Evolutionary conservation across 192 early-diverging fungal genomes (phyloP).

Genomic region (Cetraspora pellucida): DNA sequence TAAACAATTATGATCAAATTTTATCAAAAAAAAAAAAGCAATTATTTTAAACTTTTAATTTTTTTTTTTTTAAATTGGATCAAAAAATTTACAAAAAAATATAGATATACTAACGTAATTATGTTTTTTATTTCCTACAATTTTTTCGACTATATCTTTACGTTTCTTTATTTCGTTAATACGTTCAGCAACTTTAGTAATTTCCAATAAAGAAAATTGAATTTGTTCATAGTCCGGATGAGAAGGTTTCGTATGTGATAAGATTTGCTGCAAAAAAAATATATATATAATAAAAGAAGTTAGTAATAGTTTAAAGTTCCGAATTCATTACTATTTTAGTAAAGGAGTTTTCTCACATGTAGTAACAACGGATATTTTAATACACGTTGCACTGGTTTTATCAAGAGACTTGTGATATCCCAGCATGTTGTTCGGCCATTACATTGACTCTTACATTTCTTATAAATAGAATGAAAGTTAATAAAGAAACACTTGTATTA

Average conservation of each 20-base stretch:
- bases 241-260: constrained; percentile 54
- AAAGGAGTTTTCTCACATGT: constrained; percentile 47
- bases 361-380: constrained; percentile 92
- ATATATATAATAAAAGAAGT: constrained; percentile 28
- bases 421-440: constrained; percentile 80
- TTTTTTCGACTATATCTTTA: constrained; percentile 84
- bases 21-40: no score
- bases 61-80: background rate
- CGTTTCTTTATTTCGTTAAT: constrained; percentile 86
- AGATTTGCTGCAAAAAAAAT: constrained; percentile 45
- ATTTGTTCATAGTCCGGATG: constrained; percentile 64
- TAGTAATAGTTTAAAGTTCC: no score
- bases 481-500: no score
- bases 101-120: constrained; percentile 68
- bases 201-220: constrained; percentile 48
- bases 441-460: constrained; percentile 64
- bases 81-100: background rate
- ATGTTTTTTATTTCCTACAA: constrained; percentile 71
- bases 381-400: constrained; percentile 98
- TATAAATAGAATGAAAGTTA: constrained; percentile 12
- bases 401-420: constrained; percentile 89
- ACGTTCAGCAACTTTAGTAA: constrained; percentile 71
- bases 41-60: background rate
- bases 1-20: no score
- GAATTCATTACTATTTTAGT: constrained; percentile 3